phyloP scores from a whole-genome alignment of 202 grass and related monocot species.

The Carex arenaria region DNA sequence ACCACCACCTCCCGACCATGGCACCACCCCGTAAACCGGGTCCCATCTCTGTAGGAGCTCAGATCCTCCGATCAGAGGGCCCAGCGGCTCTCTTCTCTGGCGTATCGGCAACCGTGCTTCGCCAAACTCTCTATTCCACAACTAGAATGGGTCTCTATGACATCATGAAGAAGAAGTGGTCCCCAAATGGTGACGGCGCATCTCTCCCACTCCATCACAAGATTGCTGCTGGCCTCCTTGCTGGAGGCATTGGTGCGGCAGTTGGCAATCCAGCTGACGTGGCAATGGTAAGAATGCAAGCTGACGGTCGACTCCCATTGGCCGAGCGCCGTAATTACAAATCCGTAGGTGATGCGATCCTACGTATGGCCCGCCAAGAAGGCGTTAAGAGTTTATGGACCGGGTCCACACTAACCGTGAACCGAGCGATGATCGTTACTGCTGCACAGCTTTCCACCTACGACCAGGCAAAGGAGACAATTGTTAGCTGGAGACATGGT shows the following conservation, averaged over 20 bases:
- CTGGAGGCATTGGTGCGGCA: conserved; percentile 78
- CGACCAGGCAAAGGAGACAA: conserved; percentile 88
- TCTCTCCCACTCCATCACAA: conserved; percentile 75
- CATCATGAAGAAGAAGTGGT: conserved; percentile 85
- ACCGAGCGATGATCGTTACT: conserved; percentile 95
- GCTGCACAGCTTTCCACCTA: conserved; percentile 85
- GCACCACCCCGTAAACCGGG: conserved; percentile 43
- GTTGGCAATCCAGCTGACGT: conserved; percentile 95
- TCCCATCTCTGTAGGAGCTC: conserved; percentile 59
- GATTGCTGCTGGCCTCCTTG: conserved; percentile 64
- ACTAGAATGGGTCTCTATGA: conserved; percentile 98
- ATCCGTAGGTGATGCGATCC: conserved; percentile 67
- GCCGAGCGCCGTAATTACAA: conserved; percentile 83
- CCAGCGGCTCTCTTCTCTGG: conserved; percentile 74
- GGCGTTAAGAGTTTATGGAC: conserved; percentile 83
- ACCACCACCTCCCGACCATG: conserved; percentile 11
- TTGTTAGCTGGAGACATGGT: conserved; percentile 42
- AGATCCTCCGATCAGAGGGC: conserved; percentile 92
- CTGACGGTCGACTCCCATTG: conserved; percentile 65
- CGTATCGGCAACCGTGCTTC: conserved; percentile 75
- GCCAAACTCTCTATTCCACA: conserved; percentile 98
- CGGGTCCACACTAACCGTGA: conserved; percentile 68
- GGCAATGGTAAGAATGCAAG: conserved; percentile 99
- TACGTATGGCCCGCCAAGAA: conserved; percentile 52
- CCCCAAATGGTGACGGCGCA: conserved; percentile 40